These are phyloP conservation scores for Acacia acuminata DNA, from an alignment of 306 rosid genomes.

Conservation along the genomic window DNA sequence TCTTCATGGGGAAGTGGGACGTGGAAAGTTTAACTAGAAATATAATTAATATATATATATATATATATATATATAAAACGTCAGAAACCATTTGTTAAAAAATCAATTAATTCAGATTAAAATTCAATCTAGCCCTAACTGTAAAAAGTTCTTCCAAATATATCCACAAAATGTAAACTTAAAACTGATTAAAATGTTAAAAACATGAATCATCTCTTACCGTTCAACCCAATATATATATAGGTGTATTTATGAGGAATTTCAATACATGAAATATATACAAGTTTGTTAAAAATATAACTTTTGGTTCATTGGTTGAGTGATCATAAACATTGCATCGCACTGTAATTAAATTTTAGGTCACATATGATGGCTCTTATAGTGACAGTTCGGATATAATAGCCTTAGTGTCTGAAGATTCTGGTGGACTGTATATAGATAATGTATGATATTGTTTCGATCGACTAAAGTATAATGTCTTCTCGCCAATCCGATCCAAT, in stretches of 20 bases:
- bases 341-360: background rate
- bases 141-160: too few relatives aligned
- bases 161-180: background rate
- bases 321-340: background rate
- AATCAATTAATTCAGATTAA: too few relatives aligned
- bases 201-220: background rate
- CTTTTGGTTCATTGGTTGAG: background rate
- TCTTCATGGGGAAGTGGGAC: conserved; percentile 2
- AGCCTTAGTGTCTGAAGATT: background rate
- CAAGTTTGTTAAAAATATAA: background rate
- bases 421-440: too few relatives aligned
- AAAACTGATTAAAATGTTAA: background rate
- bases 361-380: background rate
- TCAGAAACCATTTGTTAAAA: too few relatives aligned
- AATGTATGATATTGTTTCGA: too few relatives aligned
- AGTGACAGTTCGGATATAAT: background rate
- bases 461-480: background rate
- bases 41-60: too few relatives aligned
- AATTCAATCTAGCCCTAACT: background rate
- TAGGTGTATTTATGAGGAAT: background rate
- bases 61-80: too few relatives aligned
- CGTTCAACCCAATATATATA: background rate
- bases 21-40: background rate
- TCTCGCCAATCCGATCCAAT: background rate
- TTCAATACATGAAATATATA: background rate